These are phyloP conservation scores for Colletotrichum chlorophyti DNA, from an alignment of 2,329 filamentous ascomycete species.

Conservation along the genomic window DNA sequence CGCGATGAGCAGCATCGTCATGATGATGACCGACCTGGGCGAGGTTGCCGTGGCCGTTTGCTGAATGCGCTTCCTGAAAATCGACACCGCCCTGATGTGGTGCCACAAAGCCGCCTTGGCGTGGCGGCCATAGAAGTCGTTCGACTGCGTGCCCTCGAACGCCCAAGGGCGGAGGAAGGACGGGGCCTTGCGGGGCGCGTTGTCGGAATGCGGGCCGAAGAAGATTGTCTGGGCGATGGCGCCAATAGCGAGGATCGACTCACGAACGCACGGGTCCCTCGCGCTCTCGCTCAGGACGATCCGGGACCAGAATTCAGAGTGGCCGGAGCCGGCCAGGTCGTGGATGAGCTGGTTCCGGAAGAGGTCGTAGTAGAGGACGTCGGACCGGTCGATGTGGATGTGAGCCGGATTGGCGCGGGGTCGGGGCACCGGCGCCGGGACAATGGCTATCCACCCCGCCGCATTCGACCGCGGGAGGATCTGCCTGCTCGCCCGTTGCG, in stretches of 20 bases:
- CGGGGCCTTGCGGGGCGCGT: neutral
- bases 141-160: neutral
- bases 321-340: conserved; percentile 30
- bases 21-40: conserved; percentile 27
- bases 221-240: conserved; percentile 30
- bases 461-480: conserved; percentile 7
- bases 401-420: neutral
- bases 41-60: neutral
- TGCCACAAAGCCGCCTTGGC: conserved; percentile 26
- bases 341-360: conserved; percentile 30
- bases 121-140: conserved; percentile 6
- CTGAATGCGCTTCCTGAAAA: conserved; percentile 25
- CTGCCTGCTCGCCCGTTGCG: neutral
- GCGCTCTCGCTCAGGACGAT: conserved; percentile 31
- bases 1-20: conserved; percentile 29
- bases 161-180: conserved; percentile 1
- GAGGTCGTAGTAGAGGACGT: conserved; percentile 31
- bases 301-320: conserved; percentile 33
- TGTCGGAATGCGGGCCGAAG: neutral
- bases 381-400: conserved; percentile 8
- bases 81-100: conserved; percentile 24
- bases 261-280: conserved; percentile 28
- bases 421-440: neutral
- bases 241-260: conserved; percentile 32
- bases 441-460: neutral